phyloP scores from a whole-genome alignment of 176 grass and related monocot genomes.

The Poa annua region DNA sequence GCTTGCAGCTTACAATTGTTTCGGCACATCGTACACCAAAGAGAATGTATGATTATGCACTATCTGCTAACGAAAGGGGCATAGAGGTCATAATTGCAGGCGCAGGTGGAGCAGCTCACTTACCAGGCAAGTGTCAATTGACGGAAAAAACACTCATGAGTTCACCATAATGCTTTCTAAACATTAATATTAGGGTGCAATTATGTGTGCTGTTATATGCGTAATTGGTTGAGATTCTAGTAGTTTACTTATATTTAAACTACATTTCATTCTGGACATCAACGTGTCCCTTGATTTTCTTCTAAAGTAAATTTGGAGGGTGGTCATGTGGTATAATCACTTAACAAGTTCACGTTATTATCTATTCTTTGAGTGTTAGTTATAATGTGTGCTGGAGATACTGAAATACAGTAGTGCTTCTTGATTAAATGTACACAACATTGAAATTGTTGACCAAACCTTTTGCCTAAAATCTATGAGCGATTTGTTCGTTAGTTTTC shows the following conservation, averaged over 20 bases:
- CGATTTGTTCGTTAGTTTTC: not conserved
- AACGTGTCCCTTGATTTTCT: not conserved
- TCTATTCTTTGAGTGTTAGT: not conserved
- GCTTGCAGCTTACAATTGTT: constrained; percentile 82
- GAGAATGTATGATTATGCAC: constrained; percentile 77
- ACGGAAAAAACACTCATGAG: not conserved
- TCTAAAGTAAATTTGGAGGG: not conserved
- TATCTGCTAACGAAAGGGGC: constrained; percentile 77
- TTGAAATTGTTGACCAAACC: not conserved
- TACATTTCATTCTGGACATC: constrained; percentile 17
- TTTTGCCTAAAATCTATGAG: constrained; percentile 20
- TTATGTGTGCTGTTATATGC: not conserved
- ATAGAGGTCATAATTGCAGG: constrained; percentile 90
- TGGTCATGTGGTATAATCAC: not conserved
- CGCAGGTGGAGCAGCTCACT: constrained; percentile 87
- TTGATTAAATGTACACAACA: not conserved
- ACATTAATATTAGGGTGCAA: not conserved
- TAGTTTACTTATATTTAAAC: not conserved
- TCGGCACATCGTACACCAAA: constrained; percentile 87
- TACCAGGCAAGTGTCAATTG: constrained; percentile 66
- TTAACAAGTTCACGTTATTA: not conserved
- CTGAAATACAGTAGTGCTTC: not conserved
- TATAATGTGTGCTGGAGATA: not conserved
- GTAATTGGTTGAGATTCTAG: not conserved
- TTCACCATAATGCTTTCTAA: constrained; percentile 4